Evolutionary conservation across 108 stramenopile genomes (phyloP).

Genomic region (Pseudonitzschia delicatissima): DNA sequence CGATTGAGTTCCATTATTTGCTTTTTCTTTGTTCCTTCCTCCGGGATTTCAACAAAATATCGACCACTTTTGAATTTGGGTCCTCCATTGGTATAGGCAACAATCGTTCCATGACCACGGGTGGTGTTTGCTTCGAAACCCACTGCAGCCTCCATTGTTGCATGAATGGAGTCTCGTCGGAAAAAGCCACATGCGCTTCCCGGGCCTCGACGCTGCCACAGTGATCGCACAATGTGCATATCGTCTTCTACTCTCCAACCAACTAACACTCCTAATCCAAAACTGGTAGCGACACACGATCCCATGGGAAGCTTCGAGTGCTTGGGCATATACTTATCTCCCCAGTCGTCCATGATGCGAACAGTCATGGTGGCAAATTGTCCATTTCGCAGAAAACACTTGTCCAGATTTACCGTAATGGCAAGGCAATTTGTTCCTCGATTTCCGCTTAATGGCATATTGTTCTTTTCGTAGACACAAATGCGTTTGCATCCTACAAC

Average conservation of each 20-base stretch:
- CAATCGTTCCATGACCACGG: constrained; percentile 57
- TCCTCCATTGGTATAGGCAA: constrained; percentile 61
- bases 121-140: constrained; percentile 77
- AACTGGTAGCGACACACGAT: constrained; percentile 76
- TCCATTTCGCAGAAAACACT: constrained; percentile 69
- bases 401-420: constrained; percentile 73
- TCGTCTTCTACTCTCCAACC: constrained; percentile 91
- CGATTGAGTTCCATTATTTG: constrained; percentile 51
- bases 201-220: constrained; percentile 73
- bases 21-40: constrained; percentile 38
- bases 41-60: constrained; percentile 52
- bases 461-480: constrained; percentile 31
- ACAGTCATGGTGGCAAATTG: constrained; percentile 74
- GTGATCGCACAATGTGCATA: constrained; percentile 72
- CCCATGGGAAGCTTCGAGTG: constrained; percentile 88
- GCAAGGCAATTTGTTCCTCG: constrained; percentile 64
- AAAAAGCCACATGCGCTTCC: constrained; percentile 72
- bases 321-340: constrained; percentile 54
- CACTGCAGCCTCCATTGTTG: constrained; percentile 66
- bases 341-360: constrained; percentile 78
- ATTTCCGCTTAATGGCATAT: constrained; percentile 14
- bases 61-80: constrained; percentile 49
- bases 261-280: constrained; percentile 82
- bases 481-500: constrained; percentile 69
- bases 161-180: constrained; percentile 60